Base-by-base conservation (phyloP, 768 basidiomycete genomes). In the Brasilioporus rufonigricans region DNA sequence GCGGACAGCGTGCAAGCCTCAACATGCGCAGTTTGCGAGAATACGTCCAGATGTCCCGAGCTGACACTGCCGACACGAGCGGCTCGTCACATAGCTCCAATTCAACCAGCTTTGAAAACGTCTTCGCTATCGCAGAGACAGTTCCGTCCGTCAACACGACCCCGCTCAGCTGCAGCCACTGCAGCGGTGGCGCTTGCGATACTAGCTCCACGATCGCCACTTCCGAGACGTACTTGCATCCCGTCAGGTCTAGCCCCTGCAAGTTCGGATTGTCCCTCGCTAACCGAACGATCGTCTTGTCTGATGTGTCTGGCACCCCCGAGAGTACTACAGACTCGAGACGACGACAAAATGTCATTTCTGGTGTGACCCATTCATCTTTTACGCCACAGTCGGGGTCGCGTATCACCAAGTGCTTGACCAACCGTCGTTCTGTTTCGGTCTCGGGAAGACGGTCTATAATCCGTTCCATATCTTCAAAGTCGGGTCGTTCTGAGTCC, bases 11-110 rank as follows among this genome's bases (percentile, higher is more conserved):
- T 36, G 89, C 85, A 44, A 98, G 73, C 60, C 87, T 84, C 56
- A 97, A 67, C 44, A 80, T 83, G 9, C 90, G 79, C 50, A 98
- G 76, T 65, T 84, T 89, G 58, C 89, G 83, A 43, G 87, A 87
- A 70, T 85, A 91, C 29, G 80, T 77, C 80, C 93, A 88, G n/a
- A 97, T 77, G 64, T 92, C 90, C 35, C 87, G 82, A 32, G 92
- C 77, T 0, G 90, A 84, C 44, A 79, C 67, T 7, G 82, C 80
- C 9, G 88, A 89, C 51, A 97, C 63, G 38, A 84, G 76, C 11
- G 82, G 80, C 56, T 92, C 84, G 63, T 80, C 80, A 63, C 74
- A 83, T 35, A 95, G 73, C 65, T 97, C 93, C 57, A 96, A 76
- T 69, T 95, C 93, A 50, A 88, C 74, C 24, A 97, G 82, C 55